phyloP scores from a whole-genome alignment of 495 filamentous ascomycete genomes.

The Xylaria nigripes region DNA sequence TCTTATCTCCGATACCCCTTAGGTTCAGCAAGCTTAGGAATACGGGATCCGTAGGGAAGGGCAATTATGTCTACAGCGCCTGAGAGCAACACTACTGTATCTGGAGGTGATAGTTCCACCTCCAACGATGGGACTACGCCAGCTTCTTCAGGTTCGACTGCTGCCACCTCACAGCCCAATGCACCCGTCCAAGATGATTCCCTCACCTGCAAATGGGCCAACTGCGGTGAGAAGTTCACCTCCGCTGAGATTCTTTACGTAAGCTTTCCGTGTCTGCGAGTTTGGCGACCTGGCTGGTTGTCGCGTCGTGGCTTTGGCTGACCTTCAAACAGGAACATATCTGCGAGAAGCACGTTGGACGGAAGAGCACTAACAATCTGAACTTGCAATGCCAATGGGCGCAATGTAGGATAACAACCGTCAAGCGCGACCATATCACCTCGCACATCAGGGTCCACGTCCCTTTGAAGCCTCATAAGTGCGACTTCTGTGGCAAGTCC shows the following conservation, averaged over 20 bases:
- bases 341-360: slow-evolving; percentile 95
- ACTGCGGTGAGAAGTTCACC: slow-evolving; percentile 72
- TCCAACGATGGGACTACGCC: slow-evolving; percentile 40
- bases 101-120: slow-evolving; percentile 26
- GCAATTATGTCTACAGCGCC: slow-evolving; percentile 23
- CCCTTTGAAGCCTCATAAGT: slow-evolving; percentile 96
- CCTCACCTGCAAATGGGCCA: slow-evolving; percentile 77
- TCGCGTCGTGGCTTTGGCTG: not conserved
- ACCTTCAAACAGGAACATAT: slow-evolving; percentile 74
- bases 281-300: slow-evolving; percentile 5
- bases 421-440: slow-evolving; percentile 99
- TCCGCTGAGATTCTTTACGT: slow-evolving; percentile 86
- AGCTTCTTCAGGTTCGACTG: slow-evolving; percentile 31
- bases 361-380: slow-evolving; percentile 98
- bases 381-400: slow-evolving; percentile 98
- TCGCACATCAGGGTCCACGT: slow-evolving; percentile 99
- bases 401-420: slow-evolving; percentile 87
- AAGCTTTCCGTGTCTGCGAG: slow-evolving; percentile 32
- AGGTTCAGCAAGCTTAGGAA: not conserved
- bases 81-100: slow-evolving; percentile 19
- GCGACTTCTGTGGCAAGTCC: slow-evolving; percentile 95
- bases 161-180: slow-evolving; percentile 31
- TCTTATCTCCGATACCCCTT: not conserved
- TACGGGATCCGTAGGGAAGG: not conserved
- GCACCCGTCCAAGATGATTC: slow-evolving; percentile 45